Conservation (phyloP, 306 rosid genomes). For the Vachellia collinsii region DNA sequence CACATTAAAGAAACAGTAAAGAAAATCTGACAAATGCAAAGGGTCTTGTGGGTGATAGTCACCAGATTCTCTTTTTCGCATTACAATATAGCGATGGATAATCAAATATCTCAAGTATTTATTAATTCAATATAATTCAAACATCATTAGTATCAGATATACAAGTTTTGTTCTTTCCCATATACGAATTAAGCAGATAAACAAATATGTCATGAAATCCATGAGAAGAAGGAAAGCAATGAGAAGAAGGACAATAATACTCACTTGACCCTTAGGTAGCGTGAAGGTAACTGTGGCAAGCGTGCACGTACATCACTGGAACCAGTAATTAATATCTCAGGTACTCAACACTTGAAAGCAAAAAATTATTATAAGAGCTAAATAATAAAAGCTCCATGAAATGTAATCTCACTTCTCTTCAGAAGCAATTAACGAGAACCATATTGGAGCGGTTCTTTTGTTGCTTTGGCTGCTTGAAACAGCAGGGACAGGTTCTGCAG, state of each 20-base stretch:
- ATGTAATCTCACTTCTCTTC: conserved; percentile 49
- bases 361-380: conserved; percentile 10
- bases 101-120: no score
- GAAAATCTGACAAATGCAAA: background rate
- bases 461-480: conserved; percentile 28
- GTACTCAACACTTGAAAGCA: conserved; percentile 20
- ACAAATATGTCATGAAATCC: conserved; percentile 7
- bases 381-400: conserved; percentile 11
- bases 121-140: no score
- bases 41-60: background rate
- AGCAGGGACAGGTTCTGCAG: conserved; percentile 36
- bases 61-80: background rate
- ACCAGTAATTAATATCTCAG: conserved; percentile 33
- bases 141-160: no score
- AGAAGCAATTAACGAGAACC: conserved; percentile 74
- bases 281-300: conserved; percentile 61
- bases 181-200: conserved; percentile 22
- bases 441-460: conserved; percentile 36
- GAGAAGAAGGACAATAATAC: conserved; percentile 35
- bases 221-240: conserved; percentile 10
- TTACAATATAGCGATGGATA: background rate
- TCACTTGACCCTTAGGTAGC: conserved; percentile 64
- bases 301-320: conserved; percentile 49
- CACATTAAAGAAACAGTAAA: background rate
- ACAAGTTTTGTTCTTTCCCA: background rate